Base-by-base conservation (phyloP, 108 stramenopile species). In the Nitzschia sp. region DNA sequence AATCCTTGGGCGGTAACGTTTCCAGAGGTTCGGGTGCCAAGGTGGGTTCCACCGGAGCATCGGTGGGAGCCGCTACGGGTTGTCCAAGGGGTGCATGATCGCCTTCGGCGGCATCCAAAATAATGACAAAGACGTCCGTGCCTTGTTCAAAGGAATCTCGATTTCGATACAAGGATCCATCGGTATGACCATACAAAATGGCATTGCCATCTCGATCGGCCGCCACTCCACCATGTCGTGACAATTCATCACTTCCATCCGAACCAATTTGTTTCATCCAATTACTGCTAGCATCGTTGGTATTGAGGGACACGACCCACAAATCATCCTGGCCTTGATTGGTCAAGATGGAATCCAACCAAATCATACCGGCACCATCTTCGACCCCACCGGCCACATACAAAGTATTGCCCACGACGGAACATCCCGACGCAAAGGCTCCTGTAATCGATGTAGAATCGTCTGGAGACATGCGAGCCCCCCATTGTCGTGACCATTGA, bases 211-310 rank as follows among this genome's bases (percentile, higher is more conserved):
- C 32, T 2, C 3, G 24, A 59, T 85, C 81, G 15, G 53, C 47
- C n/a, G 19, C 31, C 5, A 81, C 19, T 6, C 77, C 79, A 2
- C 79, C 79, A 46, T 68, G 66, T 3, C 46, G 54, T 2, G 83
- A 72, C 47, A 84, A 49, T 17, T 33, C 32, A 55, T 85, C 84
- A 54, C 76, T 55, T 21, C 34, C 45, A 19, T 13, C 11, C 21
- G 68, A 71, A 18, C 84, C 84, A 36, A 82, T 48, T 66, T 85
- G 84, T n/a, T 45, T 45, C 30, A 75, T 28, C 61, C 71, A 85
- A 21, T 61, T 25, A 25, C 74, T 38, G 1, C 28, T 13, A n/a
- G 70, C 77, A 30, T 66, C 54, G 2, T 26, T 15, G 5, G 35
- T 51, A n/a, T 81, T 21, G 15, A 82, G 29, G 28, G 54, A 30